Base-by-base conservation (phyloP, 495 filamentous ascomycete genomes). In the Tetracladium setigerum region DNA sequence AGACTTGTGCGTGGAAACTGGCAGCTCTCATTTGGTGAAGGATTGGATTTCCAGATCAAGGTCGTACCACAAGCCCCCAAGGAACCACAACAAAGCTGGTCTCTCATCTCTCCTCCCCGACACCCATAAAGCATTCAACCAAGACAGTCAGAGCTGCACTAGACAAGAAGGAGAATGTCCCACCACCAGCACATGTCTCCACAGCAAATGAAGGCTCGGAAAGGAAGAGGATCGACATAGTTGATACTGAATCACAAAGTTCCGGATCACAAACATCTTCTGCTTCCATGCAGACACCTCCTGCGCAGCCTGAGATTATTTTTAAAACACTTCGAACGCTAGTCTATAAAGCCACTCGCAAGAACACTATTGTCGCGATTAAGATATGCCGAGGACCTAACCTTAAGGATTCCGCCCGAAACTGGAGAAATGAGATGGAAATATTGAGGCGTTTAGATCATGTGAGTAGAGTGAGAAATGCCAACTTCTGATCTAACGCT, bases 1-100 rank as follows among this genome's bases (percentile, higher is more conserved):
- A 39, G 11, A 17, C 37, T 39, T 17, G 37, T 11, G 9, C 8
- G 37, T 8, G 37, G 37, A 9, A 13, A 15, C 17, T 39, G 37
- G 37, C 37, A 39, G 37, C 11, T 39, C 37, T 39, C 17, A 39
- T 45, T 45, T 45, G 42, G 42, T 12, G 35, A 45, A 36, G 42
- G 42, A 33, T 45, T 45, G 17, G 42, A 45, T 17, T 45, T 45
- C 30, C 7, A 45, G 42, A 45, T 45, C 42, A 45, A 35, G 42
- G 30, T 45, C 35, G 6, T 45, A 35, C 42, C 22, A 17, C 17
- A 19, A 10, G 22, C 42, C 35, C 9, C 30, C 30, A 35, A 27
- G 42, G 42, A 45, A 35, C 9, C 18, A 16, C n/a, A 15, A 12
- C 17, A 36, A 37, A 18, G 35, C 30, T 35, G 42, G 30, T 9